phyloP scores from a whole-genome alignment of 1,139 yeast genomes.

The Geotrichum phurueaensis region DNA sequence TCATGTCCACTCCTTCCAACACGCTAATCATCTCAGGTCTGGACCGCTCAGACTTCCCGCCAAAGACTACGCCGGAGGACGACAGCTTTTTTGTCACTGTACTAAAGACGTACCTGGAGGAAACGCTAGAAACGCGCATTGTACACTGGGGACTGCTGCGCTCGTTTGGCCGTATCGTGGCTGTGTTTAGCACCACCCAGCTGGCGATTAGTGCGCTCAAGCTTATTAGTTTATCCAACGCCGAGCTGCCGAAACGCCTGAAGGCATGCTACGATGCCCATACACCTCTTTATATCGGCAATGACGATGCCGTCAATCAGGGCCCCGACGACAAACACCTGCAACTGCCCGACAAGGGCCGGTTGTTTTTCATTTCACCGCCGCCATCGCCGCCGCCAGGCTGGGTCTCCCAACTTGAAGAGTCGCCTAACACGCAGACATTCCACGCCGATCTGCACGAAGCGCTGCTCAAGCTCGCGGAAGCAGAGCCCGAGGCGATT shows the following conservation, averaged over 20 bases:
- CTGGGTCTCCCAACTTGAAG: slow-evolving; percentile 37
- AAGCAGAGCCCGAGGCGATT: slow-evolving; percentile 1
- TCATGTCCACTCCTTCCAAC: slow-evolving; percentile 19
- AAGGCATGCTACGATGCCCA: slow-evolving; percentile 21
- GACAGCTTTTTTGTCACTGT: not conserved
- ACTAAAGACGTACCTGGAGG: slow-evolving; percentile 3
- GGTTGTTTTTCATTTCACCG: slow-evolving; percentile 40
- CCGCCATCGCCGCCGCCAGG: slow-evolving; percentile 44
- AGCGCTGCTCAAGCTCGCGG: slow-evolving; percentile 18
- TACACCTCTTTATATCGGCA: slow-evolving; percentile 21
- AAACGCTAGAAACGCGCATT: slow-evolving; percentile 12
- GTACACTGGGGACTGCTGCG: slow-evolving; percentile 36
- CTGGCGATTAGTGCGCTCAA: slow-evolving; percentile 30
- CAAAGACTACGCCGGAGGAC: slow-evolving; percentile 7
- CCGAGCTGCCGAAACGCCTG: slow-evolving; percentile 15
- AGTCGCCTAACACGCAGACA: slow-evolving; percentile 31
- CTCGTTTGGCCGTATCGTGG: slow-evolving; percentile 35
- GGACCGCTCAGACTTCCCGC: slow-evolving; percentile 18
- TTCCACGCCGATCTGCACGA: slow-evolving; percentile 20
- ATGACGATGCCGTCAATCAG: not conserved
- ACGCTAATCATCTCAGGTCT: slow-evolving; percentile 26
- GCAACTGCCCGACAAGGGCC: slow-evolving; percentile 39
- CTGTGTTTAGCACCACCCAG: slow-evolving; percentile 30
- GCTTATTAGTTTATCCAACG: slow-evolving; percentile 2
- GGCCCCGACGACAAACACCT: slow-evolving; percentile 24